These are phyloP conservation scores for Zizania latifolia DNA, from an alignment of 176 grass and related monocot species.

Conservation along the genomic window DNA sequence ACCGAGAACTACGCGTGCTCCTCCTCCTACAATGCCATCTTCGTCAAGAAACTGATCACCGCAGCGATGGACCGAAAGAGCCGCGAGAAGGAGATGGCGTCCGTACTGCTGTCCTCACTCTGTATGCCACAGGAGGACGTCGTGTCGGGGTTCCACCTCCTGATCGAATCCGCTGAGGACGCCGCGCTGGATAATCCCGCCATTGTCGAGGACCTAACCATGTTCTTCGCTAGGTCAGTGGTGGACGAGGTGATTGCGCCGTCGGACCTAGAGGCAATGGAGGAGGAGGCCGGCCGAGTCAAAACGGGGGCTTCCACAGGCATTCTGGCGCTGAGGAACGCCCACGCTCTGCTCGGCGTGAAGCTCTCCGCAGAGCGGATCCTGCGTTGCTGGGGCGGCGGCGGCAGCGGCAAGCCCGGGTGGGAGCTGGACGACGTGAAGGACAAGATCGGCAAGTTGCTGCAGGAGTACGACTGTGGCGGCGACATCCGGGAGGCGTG, in stretches of 20 bases:
- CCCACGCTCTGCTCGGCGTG: constrained; percentile 37
- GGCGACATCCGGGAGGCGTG: constrained; percentile 66
- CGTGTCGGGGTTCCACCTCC: constrained; percentile 54
- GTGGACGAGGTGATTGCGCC: constrained; percentile 70
- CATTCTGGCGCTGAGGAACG: constrained; percentile 41
- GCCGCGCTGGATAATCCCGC: constrained; percentile 63
- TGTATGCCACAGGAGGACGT: constrained; percentile 57
- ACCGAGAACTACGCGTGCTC: constrained; percentile 36
- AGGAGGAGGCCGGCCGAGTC: constrained; percentile 23
- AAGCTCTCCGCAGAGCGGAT: constrained; percentile 70
- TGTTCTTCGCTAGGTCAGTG: constrained; percentile 79
- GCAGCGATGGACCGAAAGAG: constrained; percentile 75
- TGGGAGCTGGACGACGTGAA: constrained; percentile 63
- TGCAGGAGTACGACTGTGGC: constrained; percentile 73
- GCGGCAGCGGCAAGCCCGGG: constrained; percentile 44
- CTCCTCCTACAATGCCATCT: constrained; percentile 46
- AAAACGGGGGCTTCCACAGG: constrained; percentile 6
- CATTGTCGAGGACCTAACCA: constrained; percentile 53
- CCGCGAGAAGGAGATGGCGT: constrained; percentile 71
- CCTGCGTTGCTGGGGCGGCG: constrained; percentile 74
- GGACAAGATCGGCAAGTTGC: constrained; percentile 58
- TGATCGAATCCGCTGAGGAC: constrained; percentile 64
- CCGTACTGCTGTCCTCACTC: constrained; percentile 60
- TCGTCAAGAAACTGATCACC: constrained; percentile 56
- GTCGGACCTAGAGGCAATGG: constrained; percentile 50